Conservation (phyloP, 495 filamentous ascomycete genomes). For the Aspergillus cristatus region DNA sequence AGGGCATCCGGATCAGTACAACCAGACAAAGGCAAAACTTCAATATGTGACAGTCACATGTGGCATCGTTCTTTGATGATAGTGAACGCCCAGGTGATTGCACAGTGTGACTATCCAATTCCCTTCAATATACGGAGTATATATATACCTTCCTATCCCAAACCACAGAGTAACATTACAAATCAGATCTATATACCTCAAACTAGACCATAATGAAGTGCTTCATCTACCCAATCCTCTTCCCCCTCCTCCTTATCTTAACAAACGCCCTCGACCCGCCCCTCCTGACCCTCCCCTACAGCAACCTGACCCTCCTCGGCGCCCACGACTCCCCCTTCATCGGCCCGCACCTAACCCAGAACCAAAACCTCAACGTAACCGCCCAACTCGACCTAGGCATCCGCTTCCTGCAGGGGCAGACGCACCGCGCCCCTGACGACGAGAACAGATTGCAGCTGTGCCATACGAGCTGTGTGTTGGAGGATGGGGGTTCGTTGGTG, state of each 20-base stretch:
- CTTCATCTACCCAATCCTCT: neutral
- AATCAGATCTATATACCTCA: too few species aligned
- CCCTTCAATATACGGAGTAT: too few species aligned
- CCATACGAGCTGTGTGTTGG: slow-evolving; percentile 54
- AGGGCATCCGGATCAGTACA: too few species aligned
- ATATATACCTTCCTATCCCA: too few species aligned
- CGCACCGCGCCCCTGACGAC: slow-evolving; percentile 38
- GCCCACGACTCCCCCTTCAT: slow-evolving; percentile 64
- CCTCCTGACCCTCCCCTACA: slow-evolving; percentile 41
- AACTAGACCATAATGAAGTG: too few species aligned
- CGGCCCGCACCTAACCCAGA: slow-evolving; percentile 48
- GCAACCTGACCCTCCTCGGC: slow-evolving; percentile 58
- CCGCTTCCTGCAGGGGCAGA: slow-evolving; percentile 60
- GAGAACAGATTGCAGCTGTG: slow-evolving; percentile 50
- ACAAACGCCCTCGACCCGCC: slow-evolving; percentile 2
- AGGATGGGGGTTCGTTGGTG: slow-evolving; percentile 54
- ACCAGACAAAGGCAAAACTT: too few species aligned
- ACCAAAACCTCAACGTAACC: slow-evolving; percentile 59
- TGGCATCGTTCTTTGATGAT: too few species aligned
- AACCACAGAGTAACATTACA: too few species aligned
- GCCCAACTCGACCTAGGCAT: slow-evolving; percentile 58
- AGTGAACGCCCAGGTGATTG: too few species aligned
- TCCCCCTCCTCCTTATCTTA: slow-evolving; percentile 7
- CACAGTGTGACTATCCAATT: too few species aligned
- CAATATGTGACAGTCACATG: too few species aligned